These are phyloP conservation scores for Artomyces pyxidatus DNA, from an alignment of 768 basidiomycete genomes.

Conservation along the genomic window DNA sequence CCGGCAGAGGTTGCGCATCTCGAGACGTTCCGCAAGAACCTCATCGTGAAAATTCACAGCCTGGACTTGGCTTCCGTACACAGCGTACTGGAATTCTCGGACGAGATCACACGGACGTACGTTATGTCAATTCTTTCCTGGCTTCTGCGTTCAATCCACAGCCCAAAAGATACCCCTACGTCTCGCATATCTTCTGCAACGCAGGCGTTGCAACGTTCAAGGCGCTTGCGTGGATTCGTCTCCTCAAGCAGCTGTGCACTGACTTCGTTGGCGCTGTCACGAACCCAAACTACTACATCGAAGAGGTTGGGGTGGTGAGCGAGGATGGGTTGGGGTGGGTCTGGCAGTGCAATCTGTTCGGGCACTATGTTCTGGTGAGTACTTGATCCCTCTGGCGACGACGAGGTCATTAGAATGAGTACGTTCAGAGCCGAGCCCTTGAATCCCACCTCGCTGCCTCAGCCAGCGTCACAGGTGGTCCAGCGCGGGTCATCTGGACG, in stretches of 20 bases:
- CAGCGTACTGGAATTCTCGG: slow-evolving; percentile 56
- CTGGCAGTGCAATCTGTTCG: slow-evolving; percentile 83
- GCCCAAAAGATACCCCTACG: slow-evolving; percentile 58
- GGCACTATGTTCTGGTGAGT: slow-evolving; percentile 71
- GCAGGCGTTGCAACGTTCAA: slow-evolving; percentile 62
- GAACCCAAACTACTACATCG: slow-evolving; percentile 46
- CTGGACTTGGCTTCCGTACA: slow-evolving; percentile 56
- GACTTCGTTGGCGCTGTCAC: slow-evolving; percentile 36
- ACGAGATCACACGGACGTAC: slow-evolving; percentile 45
- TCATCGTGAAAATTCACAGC: slow-evolving; percentile 52
- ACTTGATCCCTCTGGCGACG: not conserved
- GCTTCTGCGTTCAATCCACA: not conserved
- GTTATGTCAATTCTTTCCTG: slow-evolving; percentile 17
- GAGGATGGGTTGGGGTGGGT: slow-evolving; percentile 68
- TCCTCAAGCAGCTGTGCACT: slow-evolving; percentile 38
- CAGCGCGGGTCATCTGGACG: slow-evolving; percentile 68
- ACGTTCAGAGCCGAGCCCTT: slow-evolving; percentile 67
- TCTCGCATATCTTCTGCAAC: slow-evolving; percentile 76
- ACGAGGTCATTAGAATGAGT: no score
- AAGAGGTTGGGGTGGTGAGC: slow-evolving; percentile 50
- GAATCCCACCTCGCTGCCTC: slow-evolving; percentile 43
- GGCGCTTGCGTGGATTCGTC: slow-evolving; percentile 41
- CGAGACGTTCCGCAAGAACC: slow-evolving; percentile 45
- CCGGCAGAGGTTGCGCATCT: slow-evolving; percentile 45
- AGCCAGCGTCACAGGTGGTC: slow-evolving; percentile 24